phyloP scores from a whole-genome alignment of 2,329 filamentous ascomycete genomes.

The Alternaria hordeiaustralica region DNA sequence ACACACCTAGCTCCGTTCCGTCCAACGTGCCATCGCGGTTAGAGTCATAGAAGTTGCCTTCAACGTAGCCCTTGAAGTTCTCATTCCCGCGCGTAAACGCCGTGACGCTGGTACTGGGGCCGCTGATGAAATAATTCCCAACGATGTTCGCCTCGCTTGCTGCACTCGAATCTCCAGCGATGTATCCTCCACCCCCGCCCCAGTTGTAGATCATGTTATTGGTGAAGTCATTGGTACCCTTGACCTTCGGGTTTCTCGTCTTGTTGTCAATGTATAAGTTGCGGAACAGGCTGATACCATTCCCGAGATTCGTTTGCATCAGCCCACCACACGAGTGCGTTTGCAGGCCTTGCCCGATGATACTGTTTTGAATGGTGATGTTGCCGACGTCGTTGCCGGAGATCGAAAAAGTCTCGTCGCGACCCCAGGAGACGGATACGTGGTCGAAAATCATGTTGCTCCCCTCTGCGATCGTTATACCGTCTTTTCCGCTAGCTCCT shows the following conservation, averaged over 20 bases:
- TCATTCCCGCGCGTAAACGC: slow-evolving; percentile 63
- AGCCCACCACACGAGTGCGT: slow-evolving; percentile 62
- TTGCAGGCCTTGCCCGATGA: slow-evolving; percentile 62
- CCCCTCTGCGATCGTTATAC: slow-evolving; percentile 60
- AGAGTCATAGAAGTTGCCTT: slow-evolving; percentile 60
- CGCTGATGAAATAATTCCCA: slow-evolving; percentile 65
- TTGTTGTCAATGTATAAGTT: slow-evolving; percentile 66
- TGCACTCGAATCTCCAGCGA: slow-evolving; percentile 59
- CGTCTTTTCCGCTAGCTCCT: slow-evolving; percentile 62
- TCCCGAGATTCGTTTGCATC: slow-evolving; percentile 56
- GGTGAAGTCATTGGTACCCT: slow-evolving; percentile 62
- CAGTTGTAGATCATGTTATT: slow-evolving; percentile 64
- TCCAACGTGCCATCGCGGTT: slow-evolving; percentile 59
- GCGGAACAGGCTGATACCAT: slow-evolving; percentile 59
- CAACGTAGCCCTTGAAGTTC: slow-evolving; percentile 61
- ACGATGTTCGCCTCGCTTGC: slow-evolving; percentile 60
- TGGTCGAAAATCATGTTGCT: slow-evolving; percentile 65
- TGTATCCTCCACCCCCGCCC: slow-evolving; percentile 62
- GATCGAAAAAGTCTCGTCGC: slow-evolving; percentile 63
- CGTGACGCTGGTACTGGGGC: slow-evolving; percentile 57
- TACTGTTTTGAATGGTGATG: slow-evolving; percentile 60
- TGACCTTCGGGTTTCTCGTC: slow-evolving; percentile 64
- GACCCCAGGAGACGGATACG: slow-evolving; percentile 61
- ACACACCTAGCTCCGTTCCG: slow-evolving; percentile 54
- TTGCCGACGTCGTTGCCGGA: slow-evolving; percentile 54